These are phyloP conservation scores for Capronia americana DNA, from an alignment of 2,329 filamentous ascomycete species.

Conservation along the genomic window DNA sequence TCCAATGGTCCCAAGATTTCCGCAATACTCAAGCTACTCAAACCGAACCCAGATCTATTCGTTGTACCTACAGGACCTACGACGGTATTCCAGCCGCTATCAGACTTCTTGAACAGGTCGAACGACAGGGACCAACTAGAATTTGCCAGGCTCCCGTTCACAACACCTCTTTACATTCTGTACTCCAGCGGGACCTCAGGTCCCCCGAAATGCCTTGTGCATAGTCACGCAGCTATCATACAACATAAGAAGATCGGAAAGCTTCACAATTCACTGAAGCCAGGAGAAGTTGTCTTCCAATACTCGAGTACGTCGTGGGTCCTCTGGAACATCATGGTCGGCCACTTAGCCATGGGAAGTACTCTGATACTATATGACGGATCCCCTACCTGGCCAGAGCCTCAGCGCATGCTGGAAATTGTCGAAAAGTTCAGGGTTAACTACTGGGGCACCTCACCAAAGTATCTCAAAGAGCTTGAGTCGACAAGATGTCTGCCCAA, in stretches of 20 bases:
- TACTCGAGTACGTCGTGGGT: constrained; percentile 56
- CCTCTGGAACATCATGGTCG: constrained; percentile 57
- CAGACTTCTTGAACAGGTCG: constrained; percentile 43
- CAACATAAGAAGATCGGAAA: constrained; percentile 63
- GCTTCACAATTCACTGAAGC: constrained; percentile 56
- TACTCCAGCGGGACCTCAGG: constrained; percentile 52
- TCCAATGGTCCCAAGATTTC: constrained; percentile 22
- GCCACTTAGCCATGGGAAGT: constrained; percentile 64
- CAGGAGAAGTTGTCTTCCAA: constrained; percentile 51
- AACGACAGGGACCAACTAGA: background rate
- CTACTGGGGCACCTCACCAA: constrained; percentile 72
- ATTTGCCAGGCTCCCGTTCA: constrained; percentile 69
- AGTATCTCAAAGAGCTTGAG: constrained; percentile 75
- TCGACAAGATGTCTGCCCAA: constrained; percentile 67
- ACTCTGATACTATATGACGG: constrained; percentile 77
- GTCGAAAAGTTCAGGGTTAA: constrained; percentile 69
- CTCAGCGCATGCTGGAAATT: constrained; percentile 48
- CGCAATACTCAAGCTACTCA: constrained; percentile 13
- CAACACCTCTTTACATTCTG: constrained; percentile 70
- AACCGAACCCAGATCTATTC: constrained; percentile 15
- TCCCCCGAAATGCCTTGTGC: constrained; percentile 79
- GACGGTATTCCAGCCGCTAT: constrained; percentile 27
- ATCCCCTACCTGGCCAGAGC: constrained; percentile 75
- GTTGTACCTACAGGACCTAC: constrained; percentile 9
- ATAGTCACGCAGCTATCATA: constrained; percentile 59